Conservation (phyloP, 257 asterid species). For the Ilex asprella region DNA sequence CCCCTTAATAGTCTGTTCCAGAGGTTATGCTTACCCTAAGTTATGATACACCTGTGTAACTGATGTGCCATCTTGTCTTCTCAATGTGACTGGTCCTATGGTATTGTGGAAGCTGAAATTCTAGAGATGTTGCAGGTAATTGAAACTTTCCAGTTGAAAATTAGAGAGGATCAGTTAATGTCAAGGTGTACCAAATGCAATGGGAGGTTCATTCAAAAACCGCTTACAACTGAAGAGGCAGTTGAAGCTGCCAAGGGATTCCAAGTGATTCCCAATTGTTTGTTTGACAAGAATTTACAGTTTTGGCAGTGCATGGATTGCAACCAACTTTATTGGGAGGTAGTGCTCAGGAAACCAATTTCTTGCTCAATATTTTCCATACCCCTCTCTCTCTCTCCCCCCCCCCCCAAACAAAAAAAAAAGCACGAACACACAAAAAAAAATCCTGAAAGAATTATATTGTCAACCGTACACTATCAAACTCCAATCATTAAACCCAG, state of each 20-base stretch:
- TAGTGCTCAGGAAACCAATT: conserved; percentile 14
- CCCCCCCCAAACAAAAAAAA: neutral
- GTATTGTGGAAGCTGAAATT: conserved; percentile 4
- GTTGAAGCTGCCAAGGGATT: conserved; percentile 89
- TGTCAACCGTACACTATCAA: neutral
- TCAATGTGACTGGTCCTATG: neutral
- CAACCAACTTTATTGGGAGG: conserved; percentile 97
- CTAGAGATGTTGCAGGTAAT: conserved; percentile 47
- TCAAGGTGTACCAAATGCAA: conserved; percentile 93
- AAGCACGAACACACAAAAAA: too few species aligned
- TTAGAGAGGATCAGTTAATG: conserved; percentile 76
- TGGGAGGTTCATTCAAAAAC: conserved; percentile 84
- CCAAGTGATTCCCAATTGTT: conserved; percentile 89
- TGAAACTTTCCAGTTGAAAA: conserved; percentile 61
- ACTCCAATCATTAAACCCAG: neutral
- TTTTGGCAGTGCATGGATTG: conserved; percentile 96
- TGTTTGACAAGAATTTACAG: conserved; percentile 70
- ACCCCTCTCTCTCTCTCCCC: neutral
- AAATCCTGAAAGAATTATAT: neutral
- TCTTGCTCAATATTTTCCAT: neutral
- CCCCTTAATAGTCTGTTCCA: too few species aligned
- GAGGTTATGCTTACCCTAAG: too few species aligned
- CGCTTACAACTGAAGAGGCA: conserved; percentile 88
- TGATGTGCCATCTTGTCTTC: neutral
- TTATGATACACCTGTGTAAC: too few species aligned